Evolutionary conservation across 768 basidiomycete genomes (phyloP).

Genomic region (Russula dissimulans): DNA sequence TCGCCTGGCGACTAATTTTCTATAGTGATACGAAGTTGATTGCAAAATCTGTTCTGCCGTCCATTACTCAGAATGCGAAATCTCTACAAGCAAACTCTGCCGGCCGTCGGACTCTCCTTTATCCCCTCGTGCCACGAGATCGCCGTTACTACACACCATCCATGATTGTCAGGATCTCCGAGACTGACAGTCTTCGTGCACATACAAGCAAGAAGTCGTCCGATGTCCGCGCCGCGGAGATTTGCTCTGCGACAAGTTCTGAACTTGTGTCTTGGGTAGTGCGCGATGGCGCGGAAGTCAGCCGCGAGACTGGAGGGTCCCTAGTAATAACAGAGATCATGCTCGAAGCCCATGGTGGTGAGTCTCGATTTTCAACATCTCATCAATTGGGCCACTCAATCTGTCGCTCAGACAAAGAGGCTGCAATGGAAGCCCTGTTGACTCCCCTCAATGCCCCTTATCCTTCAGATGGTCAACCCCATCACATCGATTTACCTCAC

Average conservation of each 20-base stretch:
- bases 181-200: slow-evolving; percentile 58
- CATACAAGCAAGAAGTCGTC: slow-evolving; percentile 81
- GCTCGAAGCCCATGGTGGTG: slow-evolving; percentile 81
- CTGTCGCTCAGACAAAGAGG: slow-evolving; percentile 51
- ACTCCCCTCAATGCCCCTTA: slow-evolving; percentile 46
- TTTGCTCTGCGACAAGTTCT: slow-evolving; percentile 64
- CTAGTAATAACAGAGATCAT: slow-evolving; percentile 73
- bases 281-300: slow-evolving; percentile 48
- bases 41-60: slow-evolving; percentile 65
- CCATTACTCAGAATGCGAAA: slow-evolving; percentile 50
- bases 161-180: slow-evolving; percentile 58
- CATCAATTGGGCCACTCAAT: not conserved
- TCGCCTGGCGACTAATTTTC: not conserved
- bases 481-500: slow-evolving; percentile 76
- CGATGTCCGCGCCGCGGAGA: slow-evolving; percentile 53
- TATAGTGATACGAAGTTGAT: slow-evolving; percentile 84
- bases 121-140: slow-evolving; percentile 77
- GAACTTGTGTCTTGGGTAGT: slow-evolving; percentile 63
- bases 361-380: slow-evolving; percentile 21
- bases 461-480: slow-evolving; percentile 46
- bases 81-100: slow-evolving; percentile 53
- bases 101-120: slow-evolving; percentile 75
- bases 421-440: slow-evolving; percentile 53
- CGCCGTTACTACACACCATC: slow-evolving; percentile 82
- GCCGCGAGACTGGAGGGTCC: slow-evolving; percentile 72